These are phyloP conservation scores for Pyrenochaeta sp. DNA, from an alignment of 2,329 filamentous ascomycete genomes.

Conservation along the genomic window DNA sequence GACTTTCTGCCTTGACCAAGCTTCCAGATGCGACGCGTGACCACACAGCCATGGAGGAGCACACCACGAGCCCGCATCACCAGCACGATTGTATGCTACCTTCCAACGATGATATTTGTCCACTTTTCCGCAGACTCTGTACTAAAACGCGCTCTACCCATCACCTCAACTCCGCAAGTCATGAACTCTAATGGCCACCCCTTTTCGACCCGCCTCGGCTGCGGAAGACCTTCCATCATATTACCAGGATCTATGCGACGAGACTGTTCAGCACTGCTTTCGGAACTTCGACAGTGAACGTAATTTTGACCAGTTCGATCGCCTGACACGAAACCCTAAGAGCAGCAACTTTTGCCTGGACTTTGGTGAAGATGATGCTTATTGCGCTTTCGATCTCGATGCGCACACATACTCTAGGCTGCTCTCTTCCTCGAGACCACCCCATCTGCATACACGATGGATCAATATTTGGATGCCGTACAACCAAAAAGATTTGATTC, in stretches of 20 bases:
- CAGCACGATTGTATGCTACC: background rate
- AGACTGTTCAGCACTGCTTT: constrained; percentile 52
- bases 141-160: constrained; percentile 4
- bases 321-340: constrained; percentile 48
- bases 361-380: constrained; percentile 64
- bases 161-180: background rate
- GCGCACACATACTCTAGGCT: constrained; percentile 51
- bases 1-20: constrained; percentile 31
- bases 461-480: constrained; percentile 78
- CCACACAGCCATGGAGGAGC: constrained; percentile 18
- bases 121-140: background rate
- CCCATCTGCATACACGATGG: constrained; percentile 68
- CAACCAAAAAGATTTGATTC: constrained; percentile 63
- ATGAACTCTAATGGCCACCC: constrained; percentile 41
- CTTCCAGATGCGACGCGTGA: constrained; percentile 33
- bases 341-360: constrained; percentile 71
- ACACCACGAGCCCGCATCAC: constrained; percentile 37
- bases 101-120: background rate
- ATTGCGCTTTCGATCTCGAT: constrained; percentile 63
- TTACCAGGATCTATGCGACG: constrained; percentile 44
- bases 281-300: constrained; percentile 61
- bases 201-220: constrained; percentile 36
- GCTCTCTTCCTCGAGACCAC: constrained; percentile 52
- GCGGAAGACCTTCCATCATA: constrained; percentile 43
- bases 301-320: constrained; percentile 56